Base-by-base conservation (phyloP, 371 early-diverging fungal genomes). In the Phascolomyces articulosus region DNA sequence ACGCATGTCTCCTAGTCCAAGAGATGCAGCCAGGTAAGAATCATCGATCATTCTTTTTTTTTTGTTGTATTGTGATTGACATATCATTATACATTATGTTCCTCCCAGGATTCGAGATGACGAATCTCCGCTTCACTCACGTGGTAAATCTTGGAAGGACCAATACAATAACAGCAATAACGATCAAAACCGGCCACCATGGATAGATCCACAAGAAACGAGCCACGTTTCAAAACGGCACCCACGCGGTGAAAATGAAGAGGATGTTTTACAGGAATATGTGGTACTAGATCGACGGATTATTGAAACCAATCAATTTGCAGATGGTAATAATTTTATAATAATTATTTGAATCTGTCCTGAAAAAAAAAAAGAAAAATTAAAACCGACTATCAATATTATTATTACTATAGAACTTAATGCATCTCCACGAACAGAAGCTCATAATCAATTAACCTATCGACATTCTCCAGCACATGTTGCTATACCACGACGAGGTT, bases 271-370 rank as follows among this genome's bases (percentile, higher is more conserved):
- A 48, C 84, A 86, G 56, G 94, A 95, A 61, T 96, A 95, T 70
- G 95, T 96, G 16, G 87, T 96, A 0, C 82, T 96, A 15, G 95
- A 95, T 64, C 88, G 91, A 66, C 77, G 89, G 4, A 86, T 88
- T 0, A 89, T 96, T 18, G 95, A 96, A 67, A 90, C 93, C 56
- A 95, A 96, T 68, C 92, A 84, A 70, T 83, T 94, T 63, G 96
- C 95, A 2, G 95, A 95, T 75, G 91, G 90, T 85, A 83, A 53
- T 31, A 6, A 6, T 31, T 31, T 31, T 6, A 31, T 31, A n/a
- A n/a, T n/a, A n/a, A n/a, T n/a, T n/a, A n/a, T n/a, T n/a, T n/a
- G n/a, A n/a, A n/a, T n/a, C n/a, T n/a, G n/a, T n/a, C n/a, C n/a
- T n/a, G n/a, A n/a, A n/a, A n/a, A n/a, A n/a, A n/a, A n/a, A n/a